Conservation (phyloP, 495 filamentous ascomycete species). For the Talaromyces ruber region DNA sequence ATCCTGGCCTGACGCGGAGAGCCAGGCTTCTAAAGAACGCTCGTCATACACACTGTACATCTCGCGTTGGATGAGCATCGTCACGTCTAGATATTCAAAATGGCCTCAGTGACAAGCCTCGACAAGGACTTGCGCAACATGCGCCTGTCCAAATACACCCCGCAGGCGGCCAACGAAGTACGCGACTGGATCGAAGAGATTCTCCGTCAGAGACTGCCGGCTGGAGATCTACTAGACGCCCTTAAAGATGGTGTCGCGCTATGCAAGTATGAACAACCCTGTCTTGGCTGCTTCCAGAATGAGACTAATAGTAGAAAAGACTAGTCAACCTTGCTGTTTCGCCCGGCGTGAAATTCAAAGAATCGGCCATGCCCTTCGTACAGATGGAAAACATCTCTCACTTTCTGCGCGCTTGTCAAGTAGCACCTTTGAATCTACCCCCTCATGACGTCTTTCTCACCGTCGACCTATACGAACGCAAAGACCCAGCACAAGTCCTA, state of each 20-base stretch:
- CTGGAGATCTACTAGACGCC: constrained; percentile 69
- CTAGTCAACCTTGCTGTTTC: constrained; percentile 76
- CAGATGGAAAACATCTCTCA: constrained; percentile 99
- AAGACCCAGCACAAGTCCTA: constrained; percentile 94
- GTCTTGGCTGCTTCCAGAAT: not conserved
- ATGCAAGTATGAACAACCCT: constrained; percentile 62
- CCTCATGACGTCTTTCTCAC: constrained; percentile 96
- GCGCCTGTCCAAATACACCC: constrained; percentile 90
- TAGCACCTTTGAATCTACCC: constrained; percentile 74
- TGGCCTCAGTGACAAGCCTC: constrained; percentile 91
- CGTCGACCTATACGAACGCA: constrained; percentile 91
- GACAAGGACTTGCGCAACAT: constrained; percentile 93
- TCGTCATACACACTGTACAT: not conserved
- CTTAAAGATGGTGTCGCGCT: constrained; percentile 85
- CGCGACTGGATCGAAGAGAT: constrained; percentile 80
- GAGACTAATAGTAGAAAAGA: constrained; percentile 35
- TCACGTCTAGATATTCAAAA: constrained; percentile 23
- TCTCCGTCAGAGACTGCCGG: constrained; percentile 61
- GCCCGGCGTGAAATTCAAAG: constrained; percentile 70
- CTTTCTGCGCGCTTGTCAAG: constrained; percentile 82
- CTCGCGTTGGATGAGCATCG: not conserved
- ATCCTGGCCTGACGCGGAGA: not conserved
- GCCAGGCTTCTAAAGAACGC: not conserved
- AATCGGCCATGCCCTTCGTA: constrained; percentile 90
- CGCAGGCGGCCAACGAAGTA: constrained; percentile 80